Conservation (phyloP, 306 rosid genomes). For the Luffa aegyptiaca region DNA sequence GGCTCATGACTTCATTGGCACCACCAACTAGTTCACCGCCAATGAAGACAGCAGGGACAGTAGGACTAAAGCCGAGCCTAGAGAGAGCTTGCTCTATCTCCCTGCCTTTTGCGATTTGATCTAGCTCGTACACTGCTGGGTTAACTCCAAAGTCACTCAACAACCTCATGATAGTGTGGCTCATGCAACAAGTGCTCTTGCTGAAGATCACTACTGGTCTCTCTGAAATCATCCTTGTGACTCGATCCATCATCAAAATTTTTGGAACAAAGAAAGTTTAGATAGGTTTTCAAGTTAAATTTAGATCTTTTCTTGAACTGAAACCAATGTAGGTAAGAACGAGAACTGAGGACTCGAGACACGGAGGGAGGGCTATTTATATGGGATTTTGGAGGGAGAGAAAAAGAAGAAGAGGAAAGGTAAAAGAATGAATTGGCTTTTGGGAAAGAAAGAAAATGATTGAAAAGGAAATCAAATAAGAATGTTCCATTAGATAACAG, state of each 20-base stretch:
- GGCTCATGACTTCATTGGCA: slow-evolving; percentile 81
- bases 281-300: neutral
- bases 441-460: neutral
- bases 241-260: slow-evolving; percentile 42
- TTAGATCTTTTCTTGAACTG: neutral
- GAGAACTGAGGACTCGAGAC: neutral
- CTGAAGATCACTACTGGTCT: slow-evolving; percentile 92
- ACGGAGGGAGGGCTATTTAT: neutral
- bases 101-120: slow-evolving; percentile 65
- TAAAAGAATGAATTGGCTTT: neutral
- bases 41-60: slow-evolving; percentile 79
- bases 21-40: slow-evolving; percentile 74
- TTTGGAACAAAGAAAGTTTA: neutral
- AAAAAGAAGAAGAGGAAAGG: neutral
- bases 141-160: slow-evolving; percentile 79
- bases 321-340: neutral
- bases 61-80: slow-evolving; percentile 46
- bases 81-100: slow-evolving; percentile 82
- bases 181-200: slow-evolving; percentile 80
- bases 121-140: slow-evolving; percentile 66
- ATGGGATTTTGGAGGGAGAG: neutral
- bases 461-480: slow-evolving; percentile 8
- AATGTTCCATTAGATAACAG: neutral
- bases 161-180: slow-evolving; percentile 67
- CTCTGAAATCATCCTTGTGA: slow-evolving; percentile 65